phyloP scores from a whole-genome alignment of 2,329 filamentous ascomycete genomes.

The Claviceps capensis region DNA sequence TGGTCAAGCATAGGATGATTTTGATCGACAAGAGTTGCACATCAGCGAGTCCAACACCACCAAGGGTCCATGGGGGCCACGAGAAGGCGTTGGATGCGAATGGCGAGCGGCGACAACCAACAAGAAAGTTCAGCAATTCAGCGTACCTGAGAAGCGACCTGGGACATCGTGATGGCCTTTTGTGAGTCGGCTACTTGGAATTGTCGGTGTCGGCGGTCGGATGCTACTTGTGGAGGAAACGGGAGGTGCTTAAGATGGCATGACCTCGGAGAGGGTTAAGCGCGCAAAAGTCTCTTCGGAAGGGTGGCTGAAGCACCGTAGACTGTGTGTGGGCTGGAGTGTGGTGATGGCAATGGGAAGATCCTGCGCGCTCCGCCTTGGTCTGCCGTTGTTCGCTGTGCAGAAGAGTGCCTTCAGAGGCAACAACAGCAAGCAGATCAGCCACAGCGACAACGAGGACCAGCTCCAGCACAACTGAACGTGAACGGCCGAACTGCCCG shows the following conservation, averaged over 20 bases:
- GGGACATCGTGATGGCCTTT: constrained; percentile 40
- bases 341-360: constrained; percentile 8
- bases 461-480: not conserved
- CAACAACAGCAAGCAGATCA: no score
- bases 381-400: not conserved
- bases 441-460: no score
- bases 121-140: constrained; percentile 13
- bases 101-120: not conserved
- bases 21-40: not conserved
- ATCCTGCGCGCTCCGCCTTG: constrained; percentile 9
- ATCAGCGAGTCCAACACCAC: not conserved
- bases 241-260: constrained; percentile 22
- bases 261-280: constrained; percentile 20
- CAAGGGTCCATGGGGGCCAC: not conserved
- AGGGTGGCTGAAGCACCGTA: constrained; percentile 6
- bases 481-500: not conserved
- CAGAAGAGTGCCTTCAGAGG: not conserved
- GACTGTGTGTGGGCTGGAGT: not conserved
- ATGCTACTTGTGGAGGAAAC: constrained; percentile 18
- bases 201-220: constrained; percentile 29
- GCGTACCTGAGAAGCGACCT: constrained; percentile 46
- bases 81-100: not conserved
- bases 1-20: no score
- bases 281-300: constrained; percentile 9
- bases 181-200: constrained; percentile 15